Evolutionary conservation across 768 basidiomycete species (phyloP).

Genomic region (Epithele typhae): DNA sequence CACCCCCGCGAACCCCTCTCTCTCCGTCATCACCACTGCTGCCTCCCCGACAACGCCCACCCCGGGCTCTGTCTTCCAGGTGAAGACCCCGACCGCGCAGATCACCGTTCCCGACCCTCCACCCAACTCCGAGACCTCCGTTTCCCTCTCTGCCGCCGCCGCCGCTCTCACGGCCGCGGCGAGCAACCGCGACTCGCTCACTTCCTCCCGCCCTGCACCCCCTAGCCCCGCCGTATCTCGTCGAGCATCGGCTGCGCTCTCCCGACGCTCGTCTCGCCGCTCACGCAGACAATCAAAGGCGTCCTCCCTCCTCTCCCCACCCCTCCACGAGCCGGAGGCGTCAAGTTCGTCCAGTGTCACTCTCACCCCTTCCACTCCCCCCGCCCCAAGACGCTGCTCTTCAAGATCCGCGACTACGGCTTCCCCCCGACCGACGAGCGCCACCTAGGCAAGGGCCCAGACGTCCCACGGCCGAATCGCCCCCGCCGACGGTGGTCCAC

Average conservation of each 20-base stretch:
- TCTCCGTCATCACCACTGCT: slow-evolving; percentile 2
- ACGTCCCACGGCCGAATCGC: slow-evolving; percentile 37
- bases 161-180: slow-evolving; percentile 28
- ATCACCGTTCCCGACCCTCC: slow-evolving; percentile 22
- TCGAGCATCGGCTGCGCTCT: slow-evolving; percentile 33
- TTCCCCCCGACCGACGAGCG: slow-evolving; percentile 39
- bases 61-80: slow-evolving; percentile 12
- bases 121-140: slow-evolving; percentile 6
- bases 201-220: slow-evolving; percentile 55
- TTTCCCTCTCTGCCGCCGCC: slow-evolving; percentile 16
- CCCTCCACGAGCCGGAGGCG: slow-evolving; percentile 35
- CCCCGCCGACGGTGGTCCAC: slow-evolving; percentile 26
- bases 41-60: slow-evolving; percentile 20
- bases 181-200: slow-evolving; percentile 29
- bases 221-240: slow-evolving; percentile 54
- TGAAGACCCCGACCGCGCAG: slow-evolving; percentile 16
- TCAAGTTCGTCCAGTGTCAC: slow-evolving; percentile 22
- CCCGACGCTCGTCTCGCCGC: slow-evolving; percentile 28
- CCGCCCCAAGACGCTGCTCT: slow-evolving; percentile 14
- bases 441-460: slow-evolving; percentile 37
- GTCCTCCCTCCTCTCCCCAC: slow-evolving; percentile 31
- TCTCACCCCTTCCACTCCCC: background rate
- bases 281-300: slow-evolving; percentile 33
- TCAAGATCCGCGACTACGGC: slow-evolving; percentile 50
- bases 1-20: background rate